A percentile compares a stretch with the other conserved stretches of the same genome.
Conservation (phyloP, 2,329 filamentous ascomycete species). For the Apiospora malaysiana region DNA sequence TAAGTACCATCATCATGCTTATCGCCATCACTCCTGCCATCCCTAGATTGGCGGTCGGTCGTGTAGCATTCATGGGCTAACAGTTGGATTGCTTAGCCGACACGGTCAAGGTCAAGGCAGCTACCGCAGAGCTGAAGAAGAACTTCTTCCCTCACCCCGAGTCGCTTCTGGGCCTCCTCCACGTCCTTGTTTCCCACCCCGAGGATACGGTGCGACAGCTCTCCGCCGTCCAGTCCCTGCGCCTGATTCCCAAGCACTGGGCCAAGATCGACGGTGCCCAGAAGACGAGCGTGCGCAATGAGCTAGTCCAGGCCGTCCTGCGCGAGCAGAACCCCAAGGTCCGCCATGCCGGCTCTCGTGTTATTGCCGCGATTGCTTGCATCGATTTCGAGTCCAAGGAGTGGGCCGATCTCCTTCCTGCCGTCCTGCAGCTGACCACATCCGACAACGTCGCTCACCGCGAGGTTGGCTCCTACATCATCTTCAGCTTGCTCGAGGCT, state of each 20-base stretch:
- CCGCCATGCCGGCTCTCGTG: constrained; percentile 84
- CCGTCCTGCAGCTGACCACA: constrained; percentile 79
- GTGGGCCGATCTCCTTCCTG: constrained; percentile 80
- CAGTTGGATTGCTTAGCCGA: constrained; percentile 63
- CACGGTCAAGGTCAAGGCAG: constrained; percentile 86
- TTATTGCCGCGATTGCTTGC: constrained; percentile 85
- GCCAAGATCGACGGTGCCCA: constrained; percentile 72
- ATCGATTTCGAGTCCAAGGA: constrained; percentile 87
- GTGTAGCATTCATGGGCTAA: background rate
- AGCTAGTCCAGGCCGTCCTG: constrained; percentile 83
- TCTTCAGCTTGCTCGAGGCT: constrained; percentile 89
- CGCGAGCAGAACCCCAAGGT: constrained; percentile 78
- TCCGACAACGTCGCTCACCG: constrained; percentile 78
- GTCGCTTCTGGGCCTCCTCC: constrained; percentile 83
- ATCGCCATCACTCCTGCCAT: background rate
- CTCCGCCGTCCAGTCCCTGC: constrained; percentile 86
- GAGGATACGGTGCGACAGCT: constrained; percentile 80
- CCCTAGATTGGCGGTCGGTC: background rate
- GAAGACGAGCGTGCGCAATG: constrained; percentile 80
- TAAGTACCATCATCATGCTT: constrained; percentile 50
- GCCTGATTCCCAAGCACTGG: constrained; percentile 89
- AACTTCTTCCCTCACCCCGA: constrained; percentile 89
- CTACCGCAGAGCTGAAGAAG: constrained; percentile 88
- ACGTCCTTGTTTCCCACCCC: constrained; percentile 83
- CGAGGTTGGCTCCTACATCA: constrained; percentile 90